Evolutionary conservation across 139 green algal species (phyloP).

Genomic region (Desmodesmus armatus): DNA sequence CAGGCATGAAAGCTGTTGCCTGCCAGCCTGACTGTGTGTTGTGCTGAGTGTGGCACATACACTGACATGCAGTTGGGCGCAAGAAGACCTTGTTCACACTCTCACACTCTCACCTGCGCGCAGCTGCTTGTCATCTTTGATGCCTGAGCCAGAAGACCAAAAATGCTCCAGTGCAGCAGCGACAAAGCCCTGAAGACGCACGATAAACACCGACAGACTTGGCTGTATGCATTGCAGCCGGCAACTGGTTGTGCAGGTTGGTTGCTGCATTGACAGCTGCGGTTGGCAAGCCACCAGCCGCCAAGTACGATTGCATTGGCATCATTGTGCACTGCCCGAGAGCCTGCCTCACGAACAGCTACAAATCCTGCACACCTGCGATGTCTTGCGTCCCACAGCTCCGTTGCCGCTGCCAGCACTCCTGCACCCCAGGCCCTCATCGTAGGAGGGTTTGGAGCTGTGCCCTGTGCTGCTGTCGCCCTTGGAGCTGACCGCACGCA

Average conservation of each 20-base stretch:
- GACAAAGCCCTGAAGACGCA: slow-evolving; percentile 19
- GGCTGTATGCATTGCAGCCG: background rate
- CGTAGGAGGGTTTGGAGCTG: slow-evolving; percentile 33
- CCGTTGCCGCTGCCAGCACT: background rate
- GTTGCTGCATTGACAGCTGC: background rate
- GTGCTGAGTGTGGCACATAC: too few relatives aligned
- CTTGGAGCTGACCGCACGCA: background rate
- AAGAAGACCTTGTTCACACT: too few relatives aligned
- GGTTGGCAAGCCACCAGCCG: too few relatives aligned
- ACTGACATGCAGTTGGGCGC: too few relatives aligned
- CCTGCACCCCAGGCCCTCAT: too few relatives aligned
- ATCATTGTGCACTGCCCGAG: too few relatives aligned
- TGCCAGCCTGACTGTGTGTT: too few relatives aligned
- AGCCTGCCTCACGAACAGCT: too few relatives aligned
- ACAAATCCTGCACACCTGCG: background rate
- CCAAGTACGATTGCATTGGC: background rate
- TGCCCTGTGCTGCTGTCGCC: background rate
- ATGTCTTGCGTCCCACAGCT: background rate
- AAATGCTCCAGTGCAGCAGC: slow-evolving; percentile 28
- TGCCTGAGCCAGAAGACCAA: too few relatives aligned
- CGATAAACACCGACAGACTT: background rate
- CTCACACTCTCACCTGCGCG: background rate
- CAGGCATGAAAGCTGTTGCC: too few relatives aligned
- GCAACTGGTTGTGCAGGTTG: background rate
- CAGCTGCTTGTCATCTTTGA: slow-evolving; percentile 9